Evolutionary conservation across 345 rosid genomes (phyloP).

Genomic region (Eutrema heterophyllum): DNA sequence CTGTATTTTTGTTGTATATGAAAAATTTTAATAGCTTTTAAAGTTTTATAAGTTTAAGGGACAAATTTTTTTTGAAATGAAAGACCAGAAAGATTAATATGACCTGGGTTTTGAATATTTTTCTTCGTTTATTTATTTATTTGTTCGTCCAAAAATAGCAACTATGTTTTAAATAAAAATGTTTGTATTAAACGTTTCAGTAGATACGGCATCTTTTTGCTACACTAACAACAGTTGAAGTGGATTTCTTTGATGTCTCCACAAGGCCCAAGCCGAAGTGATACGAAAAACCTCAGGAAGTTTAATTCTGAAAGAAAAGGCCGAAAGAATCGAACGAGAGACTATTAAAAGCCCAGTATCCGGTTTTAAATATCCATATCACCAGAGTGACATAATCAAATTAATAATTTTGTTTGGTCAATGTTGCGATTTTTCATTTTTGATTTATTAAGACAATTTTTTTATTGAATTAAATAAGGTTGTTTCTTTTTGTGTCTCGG

Average conservation of each 20-base stretch:
- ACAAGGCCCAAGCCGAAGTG: slow-evolving; percentile 5
- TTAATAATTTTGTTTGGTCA: background rate
- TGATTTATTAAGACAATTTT: background rate
- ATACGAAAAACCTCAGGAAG: background rate
- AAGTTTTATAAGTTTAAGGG: background rate
- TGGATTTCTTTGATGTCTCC: background rate
- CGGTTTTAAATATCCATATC: background rate
- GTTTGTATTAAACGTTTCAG: background rate
- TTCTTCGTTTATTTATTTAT: background rate
- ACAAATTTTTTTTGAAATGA: background rate
- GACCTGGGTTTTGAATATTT: background rate
- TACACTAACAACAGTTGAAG: background rate
- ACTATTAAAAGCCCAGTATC: background rate
- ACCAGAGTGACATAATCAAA: background rate
- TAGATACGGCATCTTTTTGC: background rate
- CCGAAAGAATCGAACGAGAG: background rate
- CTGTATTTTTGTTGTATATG: background rate
- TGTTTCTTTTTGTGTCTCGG: too few species aligned
- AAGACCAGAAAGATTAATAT: background rate
- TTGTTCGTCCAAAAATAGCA: too few species aligned
- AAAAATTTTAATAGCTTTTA: background rate
- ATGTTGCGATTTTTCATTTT: background rate
- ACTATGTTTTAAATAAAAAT: too few species aligned
- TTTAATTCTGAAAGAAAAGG: background rate
- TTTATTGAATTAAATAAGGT: background rate